Evolutionary conservation across 1,139 yeast species (phyloP).

Genomic region (Waltiozyma sp.): DNA sequence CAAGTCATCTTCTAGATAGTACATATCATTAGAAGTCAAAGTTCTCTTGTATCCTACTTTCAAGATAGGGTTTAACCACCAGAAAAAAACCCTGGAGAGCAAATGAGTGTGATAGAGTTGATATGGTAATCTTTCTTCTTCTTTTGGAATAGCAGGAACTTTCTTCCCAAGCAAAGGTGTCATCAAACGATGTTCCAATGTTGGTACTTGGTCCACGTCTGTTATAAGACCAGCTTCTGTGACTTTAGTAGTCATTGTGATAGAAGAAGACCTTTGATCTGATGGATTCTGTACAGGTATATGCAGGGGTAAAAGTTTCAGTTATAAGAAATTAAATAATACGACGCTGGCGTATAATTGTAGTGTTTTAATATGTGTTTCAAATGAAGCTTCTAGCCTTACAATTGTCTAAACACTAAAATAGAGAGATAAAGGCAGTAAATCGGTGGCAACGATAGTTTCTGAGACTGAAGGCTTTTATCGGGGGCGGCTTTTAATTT

Average conservation of each 20-base stretch:
- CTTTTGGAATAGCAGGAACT: conserved; percentile 44
- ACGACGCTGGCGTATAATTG: too few species aligned
- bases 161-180: conserved; percentile 28
- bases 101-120: conserved; percentile 29
- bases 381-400: too few species aligned
- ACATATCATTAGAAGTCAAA: conserved; percentile 52
- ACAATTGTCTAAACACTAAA: too few species aligned
- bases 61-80: conserved; percentile 52
- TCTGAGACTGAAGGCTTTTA: too few species aligned
- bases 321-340: too few species aligned
- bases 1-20: conserved; percentile 37
- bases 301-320: too few species aligned
- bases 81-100: conserved; percentile 31
- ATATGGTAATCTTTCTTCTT: conserved; percentile 35
- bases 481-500: too few species aligned
- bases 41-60: conserved; percentile 60
- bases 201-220: background rate
- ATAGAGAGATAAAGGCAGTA: too few species aligned
- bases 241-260: background rate
- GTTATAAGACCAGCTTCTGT: background rate
- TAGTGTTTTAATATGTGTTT: too few species aligned
- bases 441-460: too few species aligned
- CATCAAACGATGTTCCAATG: conserved; percentile 28
- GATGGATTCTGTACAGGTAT: too few species aligned
- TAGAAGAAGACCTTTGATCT: too few species aligned